These are phyloP conservation scores for Cyberlindnera xishuangbannaensis DNA, from an alignment of 805 yeast species.

Conservation along the genomic window DNA sequence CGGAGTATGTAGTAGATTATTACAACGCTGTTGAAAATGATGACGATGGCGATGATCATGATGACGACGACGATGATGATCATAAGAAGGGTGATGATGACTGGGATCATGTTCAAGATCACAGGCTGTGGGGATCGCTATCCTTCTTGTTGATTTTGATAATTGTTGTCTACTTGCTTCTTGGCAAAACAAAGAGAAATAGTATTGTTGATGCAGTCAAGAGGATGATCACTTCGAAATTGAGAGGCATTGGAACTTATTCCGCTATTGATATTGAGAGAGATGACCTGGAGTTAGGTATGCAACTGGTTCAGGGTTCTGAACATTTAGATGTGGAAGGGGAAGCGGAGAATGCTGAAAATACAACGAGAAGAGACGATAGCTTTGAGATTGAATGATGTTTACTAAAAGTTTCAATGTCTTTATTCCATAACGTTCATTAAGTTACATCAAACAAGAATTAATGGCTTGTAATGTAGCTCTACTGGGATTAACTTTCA, in stretches of 20 bases:
- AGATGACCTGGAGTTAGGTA: slow-evolving; percentile 20
- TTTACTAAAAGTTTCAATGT: too few relatives aligned
- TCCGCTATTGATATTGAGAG: slow-evolving; percentile 1
- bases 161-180: slow-evolving; percentile 28
- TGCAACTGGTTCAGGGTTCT: slow-evolving; percentile 6
- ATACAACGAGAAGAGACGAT: slow-evolving; percentile 2
- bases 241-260: slow-evolving; percentile 4
- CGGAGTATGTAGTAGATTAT: slow-evolving; percentile 29
- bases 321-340: neutral
- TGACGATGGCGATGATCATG: slow-evolving; percentile 24
- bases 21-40: slow-evolving; percentile 12
- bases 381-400: slow-evolving; percentile 10
- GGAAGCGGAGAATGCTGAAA: slow-evolving; percentile 2
- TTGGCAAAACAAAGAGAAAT: slow-evolving; percentile 28
- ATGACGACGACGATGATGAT: slow-evolving; percentile 26
- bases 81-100: slow-evolving; percentile 26
- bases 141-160: slow-evolving; percentile 28
- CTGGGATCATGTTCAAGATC: slow-evolving; percentile 31
- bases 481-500: slow-evolving; percentile 69
- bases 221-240: slow-evolving; percentile 7
- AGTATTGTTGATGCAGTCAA: slow-evolving; percentile 13
- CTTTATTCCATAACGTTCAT: too few relatives aligned
- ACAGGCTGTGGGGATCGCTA: slow-evolving; percentile 34
- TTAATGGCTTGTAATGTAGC: slow-evolving; percentile 72
- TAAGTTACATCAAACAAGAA: slow-evolving; percentile 44